These are phyloP conservation scores for Mikania micrantha DNA, from an alignment of 129 eudicot species.

Conservation along the genomic window DNA sequence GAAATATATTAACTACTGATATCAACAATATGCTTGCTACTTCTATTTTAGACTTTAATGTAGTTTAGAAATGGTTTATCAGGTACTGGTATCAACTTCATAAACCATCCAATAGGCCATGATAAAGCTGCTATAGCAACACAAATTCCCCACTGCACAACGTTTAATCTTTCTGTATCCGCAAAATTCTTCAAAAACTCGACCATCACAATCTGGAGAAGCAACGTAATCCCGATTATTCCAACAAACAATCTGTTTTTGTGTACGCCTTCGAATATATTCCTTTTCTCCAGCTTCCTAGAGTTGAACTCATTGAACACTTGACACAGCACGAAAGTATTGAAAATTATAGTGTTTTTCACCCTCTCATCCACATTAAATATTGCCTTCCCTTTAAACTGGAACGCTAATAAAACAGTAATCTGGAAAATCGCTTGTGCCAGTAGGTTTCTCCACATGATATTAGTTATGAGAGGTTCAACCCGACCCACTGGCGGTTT, in stretches of 20 bases:
- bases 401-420: slow-evolving; percentile 46
- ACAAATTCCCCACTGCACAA: slow-evolving; percentile 68
- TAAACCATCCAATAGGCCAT: slow-evolving; percentile 73
- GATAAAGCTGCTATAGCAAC: slow-evolving; percentile 53
- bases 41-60: slow-evolving; percentile 13
- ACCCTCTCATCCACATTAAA: slow-evolving; percentile 47
- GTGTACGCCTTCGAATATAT: slow-evolving; percentile 57
- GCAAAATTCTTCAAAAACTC: slow-evolving; percentile 77
- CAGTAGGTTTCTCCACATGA: slow-evolving; percentile 88
- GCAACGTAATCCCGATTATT: slow-evolving; percentile 58
- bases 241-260: slow-evolving; percentile 62
- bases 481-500: slow-evolving; percentile 74
- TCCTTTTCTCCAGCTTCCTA: slow-evolving; percentile 66
- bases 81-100: slow-evolving; percentile 75
- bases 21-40: neutral
- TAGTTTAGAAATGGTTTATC: slow-evolving; percentile 52
- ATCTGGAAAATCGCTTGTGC: slow-evolving; percentile 71
- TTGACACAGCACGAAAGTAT: slow-evolving; percentile 77
- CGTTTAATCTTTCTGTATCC: slow-evolving; percentile 57
- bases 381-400: slow-evolving; percentile 55
- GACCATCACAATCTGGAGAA: slow-evolving; percentile 86
- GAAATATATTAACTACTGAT: neutral
- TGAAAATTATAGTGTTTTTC: slow-evolving; percentile 67
- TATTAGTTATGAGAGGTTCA: slow-evolving; percentile 72
- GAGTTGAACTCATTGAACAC: slow-evolving; percentile 84